Evolutionary conservation across 1,139 yeast genomes (phyloP).

Genomic region (Sugiyamaella castrensis): DNA sequence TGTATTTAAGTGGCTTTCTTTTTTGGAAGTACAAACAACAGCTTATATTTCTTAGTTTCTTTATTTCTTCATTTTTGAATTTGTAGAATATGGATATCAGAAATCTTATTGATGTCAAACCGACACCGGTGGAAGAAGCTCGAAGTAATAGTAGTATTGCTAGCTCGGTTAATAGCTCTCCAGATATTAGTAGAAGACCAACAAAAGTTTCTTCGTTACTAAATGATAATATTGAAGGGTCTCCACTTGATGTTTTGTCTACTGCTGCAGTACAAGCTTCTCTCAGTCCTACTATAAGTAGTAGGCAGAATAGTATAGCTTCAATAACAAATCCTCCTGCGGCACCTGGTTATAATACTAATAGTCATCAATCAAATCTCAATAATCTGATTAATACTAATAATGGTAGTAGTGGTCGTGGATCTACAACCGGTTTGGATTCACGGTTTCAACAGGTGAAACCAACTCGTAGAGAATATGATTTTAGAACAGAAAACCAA

Average conservation of each 20-base stretch:
- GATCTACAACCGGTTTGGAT: neutral
- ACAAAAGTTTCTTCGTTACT: constrained; percentile 31
- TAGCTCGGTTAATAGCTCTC: constrained; percentile 18
- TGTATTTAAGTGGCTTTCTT: no score
- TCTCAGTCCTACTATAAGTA: constrained; percentile 5
- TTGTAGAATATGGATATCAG: constrained; percentile 28
- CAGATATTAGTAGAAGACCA: constrained; percentile 25
- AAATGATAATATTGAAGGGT: constrained; percentile 28
- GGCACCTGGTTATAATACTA: neutral
- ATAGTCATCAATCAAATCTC: neutral
- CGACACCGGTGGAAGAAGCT: constrained; percentile 13
- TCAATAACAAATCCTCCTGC: constrained; percentile 4
- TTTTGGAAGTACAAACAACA: neutral
- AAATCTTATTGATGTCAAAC: constrained; percentile 23
- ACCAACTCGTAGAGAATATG: no score
- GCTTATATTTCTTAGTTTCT: neutral
- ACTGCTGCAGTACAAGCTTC: constrained; percentile 16
- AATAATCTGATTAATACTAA: neutral
- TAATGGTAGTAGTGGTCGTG: neutral
- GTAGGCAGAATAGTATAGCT: constrained; percentile 4
- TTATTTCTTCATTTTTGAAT: no score
- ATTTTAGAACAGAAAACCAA: no score
- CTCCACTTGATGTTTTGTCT: constrained; percentile 16
- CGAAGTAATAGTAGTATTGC: constrained; percentile 10
- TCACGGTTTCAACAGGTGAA: no score